Evolutionary conservation across 2,329 filamentous ascomycete species (phyloP).

Genomic region (Aureobasidium zeae): DNA sequence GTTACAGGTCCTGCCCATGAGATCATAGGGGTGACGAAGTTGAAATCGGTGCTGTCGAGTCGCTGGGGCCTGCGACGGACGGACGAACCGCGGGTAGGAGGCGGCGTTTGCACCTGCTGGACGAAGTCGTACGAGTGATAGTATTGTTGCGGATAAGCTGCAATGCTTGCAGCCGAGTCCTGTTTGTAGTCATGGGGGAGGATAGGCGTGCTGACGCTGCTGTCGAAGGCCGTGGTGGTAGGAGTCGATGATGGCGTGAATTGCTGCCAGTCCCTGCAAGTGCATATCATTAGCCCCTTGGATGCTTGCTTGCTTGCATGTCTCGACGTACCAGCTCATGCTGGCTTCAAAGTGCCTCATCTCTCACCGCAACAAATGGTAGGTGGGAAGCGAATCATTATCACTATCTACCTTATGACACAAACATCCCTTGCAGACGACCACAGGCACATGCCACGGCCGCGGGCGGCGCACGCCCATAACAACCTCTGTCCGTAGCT

Average conservation of each 20-base stretch:
- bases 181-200: constrained; percentile 28
- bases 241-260: constrained; percentile 43
- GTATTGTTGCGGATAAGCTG: constrained; percentile 2
- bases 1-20: constrained; percentile 11
- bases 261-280: constrained; percentile 21
- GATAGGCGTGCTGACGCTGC: constrained; percentile 36
- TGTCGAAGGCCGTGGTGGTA: constrained; percentile 33
- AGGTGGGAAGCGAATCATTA: background rate
- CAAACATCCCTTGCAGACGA: constrained; percentile 13
- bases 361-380: background rate
- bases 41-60: constrained; percentile 21
- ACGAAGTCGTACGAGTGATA: constrained; percentile 4
- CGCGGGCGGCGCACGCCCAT: constrained; percentile 6
- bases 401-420: background rate
- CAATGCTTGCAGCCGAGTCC: constrained; percentile 7
- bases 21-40: background rate
- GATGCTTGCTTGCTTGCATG: constrained; percentile 4
- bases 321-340: constrained; percentile 12
- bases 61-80: constrained; percentile 39
- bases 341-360: constrained; percentile 4
- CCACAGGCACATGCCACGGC: constrained; percentile 10
- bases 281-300: background rate
- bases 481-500: constrained; percentile 1
- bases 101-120: constrained; percentile 51
- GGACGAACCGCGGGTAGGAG: constrained; percentile 48